Evolutionary conservation across 768 basidiomycete genomes (phyloP), one percentile per base, ranked within the genome.

Genomic region (Rhizopogon rudus): DNA sequence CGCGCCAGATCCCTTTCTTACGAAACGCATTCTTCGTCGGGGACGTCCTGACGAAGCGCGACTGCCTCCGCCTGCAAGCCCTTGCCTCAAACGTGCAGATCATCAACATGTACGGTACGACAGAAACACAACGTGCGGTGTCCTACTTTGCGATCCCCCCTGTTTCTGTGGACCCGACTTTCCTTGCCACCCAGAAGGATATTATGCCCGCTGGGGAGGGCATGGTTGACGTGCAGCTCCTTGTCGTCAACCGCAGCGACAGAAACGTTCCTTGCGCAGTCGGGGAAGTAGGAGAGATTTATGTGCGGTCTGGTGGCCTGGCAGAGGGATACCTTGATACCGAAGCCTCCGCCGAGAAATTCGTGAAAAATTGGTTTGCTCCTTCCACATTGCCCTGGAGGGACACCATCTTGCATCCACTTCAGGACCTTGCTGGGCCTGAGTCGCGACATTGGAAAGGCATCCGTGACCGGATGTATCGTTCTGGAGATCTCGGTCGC

Each of bases 71-170:
- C 37, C 80, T 99, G 3, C 97, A 99, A 69, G 80, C 90, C 2
- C 86, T 99, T 46, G 97, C 96, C 2, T 75, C 84, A 12, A 97
- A 98, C 63, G 93, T 95, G 13, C 78, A 85, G 35, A 98, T 99
- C 67, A 87, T 98, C 71, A 99, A 99, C 78, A 99, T 99, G 97
- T 99, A 98, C 70, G 97, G 97, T 14, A 98, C 97, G 6, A 99
- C 97, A 20, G 97, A 99, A 73, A 98, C 97, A 7, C 97, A 99
- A 69, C 91, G 97, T 51, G 97, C 97, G 2, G 97, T 99, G 9
- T 98, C 95, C 20, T 98, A 98, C 74, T 98, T 95, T 67, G 81
- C 86, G 20, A 93, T 98, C 62, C 94, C 96, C 2, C 82, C 90
- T 51, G 81, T 96, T 8, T 75, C 86, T 7, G 78, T 79, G 53